Percentiles rank a stretch among this genome's conserved stretches.
Conservation (phyloP, 2,329 filamentous ascomycete genomes). For the Penicillium sp. region DNA sequence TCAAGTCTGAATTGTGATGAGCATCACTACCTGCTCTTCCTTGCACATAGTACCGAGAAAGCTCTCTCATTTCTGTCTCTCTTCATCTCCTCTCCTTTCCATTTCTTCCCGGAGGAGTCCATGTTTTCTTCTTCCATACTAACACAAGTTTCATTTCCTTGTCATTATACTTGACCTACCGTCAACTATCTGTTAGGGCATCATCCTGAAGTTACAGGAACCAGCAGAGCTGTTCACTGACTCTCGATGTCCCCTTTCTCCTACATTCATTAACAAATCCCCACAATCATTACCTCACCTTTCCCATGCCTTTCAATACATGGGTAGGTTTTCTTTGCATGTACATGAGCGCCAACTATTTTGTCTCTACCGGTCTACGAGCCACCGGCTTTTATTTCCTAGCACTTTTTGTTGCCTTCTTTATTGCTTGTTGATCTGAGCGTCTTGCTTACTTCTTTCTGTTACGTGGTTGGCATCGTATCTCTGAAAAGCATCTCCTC, state of each 20-base stretch:
- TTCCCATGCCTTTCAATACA: not conserved
- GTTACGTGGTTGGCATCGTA: not conserved
- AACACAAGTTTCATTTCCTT: conserved; percentile 1
- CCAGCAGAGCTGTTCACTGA: conserved; percentile 2
- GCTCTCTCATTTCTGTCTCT: not conserved
- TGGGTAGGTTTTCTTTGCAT: conserved; percentile 16
- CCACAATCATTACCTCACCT: not conserved
- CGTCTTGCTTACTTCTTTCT: not conserved
- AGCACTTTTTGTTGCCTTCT: conserved; percentile 10
- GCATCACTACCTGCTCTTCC: not conserved
- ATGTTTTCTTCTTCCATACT: not conserved
- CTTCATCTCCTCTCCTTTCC: not conserved
- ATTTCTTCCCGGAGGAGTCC: not conserved
- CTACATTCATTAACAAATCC: not conserved
- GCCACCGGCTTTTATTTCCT: conserved; percentile 1
- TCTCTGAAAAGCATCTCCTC: not conserved
- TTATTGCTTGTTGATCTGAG: conserved; percentile 9
- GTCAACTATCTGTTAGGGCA: not conserved
- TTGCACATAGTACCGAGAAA: conserved; percentile 1
- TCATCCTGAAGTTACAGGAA: not conserved
- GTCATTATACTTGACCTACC: not conserved
- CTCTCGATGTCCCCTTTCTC: not conserved
- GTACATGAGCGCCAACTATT: conserved; percentile 24
- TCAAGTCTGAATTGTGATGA: conserved; percentile 25
- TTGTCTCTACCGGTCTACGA: conserved; percentile 14